Evolutionary conservation across 2,329 filamentous ascomycete genomes (phyloP), one percentile per base, ranked within the genome.

Genomic region (Nakataea oryzae): DNA sequence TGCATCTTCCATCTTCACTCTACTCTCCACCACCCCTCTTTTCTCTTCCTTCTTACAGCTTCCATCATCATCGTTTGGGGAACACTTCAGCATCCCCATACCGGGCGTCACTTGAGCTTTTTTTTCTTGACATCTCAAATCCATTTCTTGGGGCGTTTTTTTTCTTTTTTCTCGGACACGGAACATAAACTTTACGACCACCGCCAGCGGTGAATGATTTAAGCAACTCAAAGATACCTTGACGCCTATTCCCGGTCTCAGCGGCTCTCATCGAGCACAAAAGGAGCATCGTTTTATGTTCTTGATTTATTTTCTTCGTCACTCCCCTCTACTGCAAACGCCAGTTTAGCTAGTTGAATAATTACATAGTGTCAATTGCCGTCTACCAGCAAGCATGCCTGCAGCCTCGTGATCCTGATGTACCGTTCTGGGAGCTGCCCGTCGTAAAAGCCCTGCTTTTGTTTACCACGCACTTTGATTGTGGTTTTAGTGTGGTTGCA

Each of bases 51-150:
- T 28, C 56, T 28, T 11, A 30, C 28, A n/a, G 27, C 21, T 57
- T 57, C 30, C 12, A 32, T 57, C 27, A 57, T 57, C 27, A 32
- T 32, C 56, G 28, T 57, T 24, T 9, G 3, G 17, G 17, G n/a
- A 50, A 9, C 41, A 5, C 8, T 50, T 56, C 26, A 28, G 54
- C 54, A 28, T 56, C 14, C 14, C 24, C 24, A 56, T 28, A 14
- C 7, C 27, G 17, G 24, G 54, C 54, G 54, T 56, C 41, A 50
- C 3, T 50, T n/a, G 41, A 50, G 41, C 41, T 58, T 63, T 61
- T 62, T 66, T 50, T 61, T 62, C 57, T 63, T 63, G 63, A 66
- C 65, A 62, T 65, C 55, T 63, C 62, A 2, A 62, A 64, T 65
- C 57, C 29, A 41, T 55, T 59, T 26, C 54, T 56, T 56, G 24